Conservation (phyloP, 2,329 filamentous ascomycete genomes). For the Aspergillus piperis region DNA sequence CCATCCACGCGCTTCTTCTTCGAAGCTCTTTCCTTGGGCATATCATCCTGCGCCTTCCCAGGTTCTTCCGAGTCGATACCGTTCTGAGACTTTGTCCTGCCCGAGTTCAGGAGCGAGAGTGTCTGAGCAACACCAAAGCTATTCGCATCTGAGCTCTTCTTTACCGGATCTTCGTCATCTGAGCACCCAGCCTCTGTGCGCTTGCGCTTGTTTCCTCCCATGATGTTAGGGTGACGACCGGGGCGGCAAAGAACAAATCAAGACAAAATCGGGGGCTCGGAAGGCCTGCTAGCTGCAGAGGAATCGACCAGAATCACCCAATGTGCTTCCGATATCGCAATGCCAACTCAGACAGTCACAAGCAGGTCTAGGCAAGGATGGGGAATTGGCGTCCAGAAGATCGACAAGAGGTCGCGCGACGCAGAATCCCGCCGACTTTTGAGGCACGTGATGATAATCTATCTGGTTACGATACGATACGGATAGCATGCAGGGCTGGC, state of each 20-base stretch:
- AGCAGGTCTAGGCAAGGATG: not conserved
- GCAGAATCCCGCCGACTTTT: conserved; percentile 9
- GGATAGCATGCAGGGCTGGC: not conserved
- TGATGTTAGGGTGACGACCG: conserved; percentile 11
- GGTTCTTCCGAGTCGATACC: conserved; percentile 8
- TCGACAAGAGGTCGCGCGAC: not conserved
- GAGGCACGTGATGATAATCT: conserved; percentile 17
- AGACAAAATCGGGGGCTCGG: not conserved
- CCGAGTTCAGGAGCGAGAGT: conserved; percentile 30
- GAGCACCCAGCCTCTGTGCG: conserved; percentile 23
- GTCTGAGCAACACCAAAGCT: conserved; percentile 36
- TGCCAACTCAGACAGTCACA: not conserved
- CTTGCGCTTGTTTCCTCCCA: conserved; percentile 39
- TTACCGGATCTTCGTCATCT: conserved; percentile 28
- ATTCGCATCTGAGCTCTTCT: conserved; percentile 16
- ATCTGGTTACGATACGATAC: not conserved
- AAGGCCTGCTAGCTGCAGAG: not conserved
- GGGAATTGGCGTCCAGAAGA: not conserved
- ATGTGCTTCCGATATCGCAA: not conserved
- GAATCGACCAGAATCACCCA: not conserved
- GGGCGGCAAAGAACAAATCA: not conserved
- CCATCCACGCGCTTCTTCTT: conserved; percentile 41
- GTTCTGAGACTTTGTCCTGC: conserved; percentile 14
- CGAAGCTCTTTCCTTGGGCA: conserved; percentile 19
- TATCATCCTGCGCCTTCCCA: conserved; percentile 19